Conservation (phyloP, 176 grass and related monocot genomes). For the Bonia amplexicaulis region DNA sequence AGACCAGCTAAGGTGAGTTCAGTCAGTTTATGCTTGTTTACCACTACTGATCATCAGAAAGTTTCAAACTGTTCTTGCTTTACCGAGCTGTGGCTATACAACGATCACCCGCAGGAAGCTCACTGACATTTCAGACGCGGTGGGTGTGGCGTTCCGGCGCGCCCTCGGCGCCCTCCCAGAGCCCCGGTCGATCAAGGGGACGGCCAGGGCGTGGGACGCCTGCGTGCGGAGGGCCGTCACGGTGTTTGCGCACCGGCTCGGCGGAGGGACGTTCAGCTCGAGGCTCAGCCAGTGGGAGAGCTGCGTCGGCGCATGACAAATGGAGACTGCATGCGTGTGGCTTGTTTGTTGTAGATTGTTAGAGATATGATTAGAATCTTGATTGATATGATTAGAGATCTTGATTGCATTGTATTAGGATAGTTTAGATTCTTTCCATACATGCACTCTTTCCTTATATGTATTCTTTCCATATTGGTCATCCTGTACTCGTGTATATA, state of each 20-base stretch:
- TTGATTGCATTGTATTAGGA: too few species aligned
- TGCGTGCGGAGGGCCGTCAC: background rate
- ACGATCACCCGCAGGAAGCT: background rate
- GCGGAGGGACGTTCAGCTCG: slow-evolving; percentile 19
- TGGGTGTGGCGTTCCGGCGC: background rate
- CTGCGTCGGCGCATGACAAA: background rate
- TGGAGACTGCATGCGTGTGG: background rate
- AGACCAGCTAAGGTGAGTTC: background rate
- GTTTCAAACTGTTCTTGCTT: background rate
- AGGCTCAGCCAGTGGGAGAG: background rate
- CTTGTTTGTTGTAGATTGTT: background rate
- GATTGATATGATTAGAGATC: too few species aligned
- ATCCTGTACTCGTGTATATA: too few species aligned
- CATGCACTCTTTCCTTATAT: too few species aligned
- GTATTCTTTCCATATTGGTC: too few species aligned
- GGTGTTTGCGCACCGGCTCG: too few species aligned
- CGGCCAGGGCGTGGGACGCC: background rate
- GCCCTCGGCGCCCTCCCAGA: background rate
- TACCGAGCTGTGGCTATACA: background rate
- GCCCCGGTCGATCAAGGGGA: slow-evolving; percentile 1
- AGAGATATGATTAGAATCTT: too few species aligned
- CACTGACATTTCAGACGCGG: background rate
- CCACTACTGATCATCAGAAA: background rate
- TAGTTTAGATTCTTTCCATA: too few species aligned
- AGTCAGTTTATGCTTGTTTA: background rate